A percentile compares a stretch with the other conserved stretches of the same genome.
phyloP scores from a whole-genome alignment of 257 asterid genomes.

The Capsicum rhomboideum region DNA sequence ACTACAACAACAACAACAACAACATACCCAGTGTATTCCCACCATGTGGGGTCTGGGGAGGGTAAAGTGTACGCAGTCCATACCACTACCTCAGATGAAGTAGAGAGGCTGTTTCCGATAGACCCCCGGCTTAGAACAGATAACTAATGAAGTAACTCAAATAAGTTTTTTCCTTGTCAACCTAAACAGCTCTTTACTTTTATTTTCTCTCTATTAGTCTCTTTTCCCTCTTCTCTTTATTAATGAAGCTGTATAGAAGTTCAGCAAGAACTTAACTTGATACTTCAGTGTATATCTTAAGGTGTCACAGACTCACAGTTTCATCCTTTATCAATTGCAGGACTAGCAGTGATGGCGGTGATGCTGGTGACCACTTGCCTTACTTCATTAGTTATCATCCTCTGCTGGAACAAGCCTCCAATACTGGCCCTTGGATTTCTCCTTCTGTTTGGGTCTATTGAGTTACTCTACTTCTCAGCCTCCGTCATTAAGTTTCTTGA shows the following conservation, averaged over 20 bases:
- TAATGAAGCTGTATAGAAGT: not conserved
- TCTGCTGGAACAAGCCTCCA: conserved; percentile 93
- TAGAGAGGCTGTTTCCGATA: too few relatives aligned
- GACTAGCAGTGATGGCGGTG: conserved; percentile 93
- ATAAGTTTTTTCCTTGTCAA: not conserved
- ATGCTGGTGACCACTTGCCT: conserved; percentile 98
- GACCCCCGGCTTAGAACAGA: too few relatives aligned
- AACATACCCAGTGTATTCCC: too few relatives aligned
- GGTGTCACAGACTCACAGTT: not conserved
- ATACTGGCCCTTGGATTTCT: conserved; percentile 64
- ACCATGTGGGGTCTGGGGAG: too few relatives aligned
- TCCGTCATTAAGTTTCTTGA: conserved; percentile 84
- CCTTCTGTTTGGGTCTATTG: conserved; percentile 81
- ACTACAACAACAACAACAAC: too few relatives aligned
- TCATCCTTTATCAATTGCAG: conserved; percentile 25
- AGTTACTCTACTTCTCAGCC: conserved; percentile 82
- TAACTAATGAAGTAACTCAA: too few relatives aligned
- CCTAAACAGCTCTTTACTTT: not conserved
- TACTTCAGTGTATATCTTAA: not conserved
- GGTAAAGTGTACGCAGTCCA: too few relatives aligned
- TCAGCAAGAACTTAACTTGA: not conserved
- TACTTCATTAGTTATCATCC: conserved; percentile 80
- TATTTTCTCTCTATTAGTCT: not conserved
- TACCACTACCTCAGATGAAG: too few relatives aligned
- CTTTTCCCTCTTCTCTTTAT: not conserved